Evolutionary conservation across 306 rosid genomes (phyloP).

Genomic region (Fragaria ananassa): DNA sequence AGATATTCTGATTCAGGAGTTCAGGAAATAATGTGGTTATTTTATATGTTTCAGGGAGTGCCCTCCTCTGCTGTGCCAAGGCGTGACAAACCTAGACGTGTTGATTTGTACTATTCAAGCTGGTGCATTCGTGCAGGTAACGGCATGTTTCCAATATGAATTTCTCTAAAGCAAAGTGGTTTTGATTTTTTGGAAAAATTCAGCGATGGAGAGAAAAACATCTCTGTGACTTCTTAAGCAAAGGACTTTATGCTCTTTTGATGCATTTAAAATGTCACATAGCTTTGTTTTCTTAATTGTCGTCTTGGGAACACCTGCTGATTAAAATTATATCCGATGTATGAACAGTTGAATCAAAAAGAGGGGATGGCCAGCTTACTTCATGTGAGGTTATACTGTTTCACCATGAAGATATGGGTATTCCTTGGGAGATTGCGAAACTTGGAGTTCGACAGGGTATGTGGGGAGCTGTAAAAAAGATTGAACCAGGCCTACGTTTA

Average conservation of each 20-base stretch:
- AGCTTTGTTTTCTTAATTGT: background rate
- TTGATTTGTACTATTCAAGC: conserved; percentile 58
- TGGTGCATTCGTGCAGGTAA: conserved; percentile 70
- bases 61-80: conserved; percentile 49
- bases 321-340: conserved; percentile 23
- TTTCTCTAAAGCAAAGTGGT: background rate
- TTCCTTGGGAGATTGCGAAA: conserved; percentile 96
- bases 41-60: conserved; percentile 38
- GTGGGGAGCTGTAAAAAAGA: conserved; percentile 98
- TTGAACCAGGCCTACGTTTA: conserved; percentile 70
- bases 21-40: conserved; percentile 23
- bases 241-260: conserved; percentile 6
- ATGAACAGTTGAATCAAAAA: conserved; percentile 70
- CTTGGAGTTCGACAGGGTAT: conserved; percentile 92
- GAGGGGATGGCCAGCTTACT: conserved; percentile 54
- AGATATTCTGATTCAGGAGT: background rate
- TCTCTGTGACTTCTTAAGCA: conserved; percentile 9
- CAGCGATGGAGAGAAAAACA: background rate
- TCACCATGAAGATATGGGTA: conserved; percentile 99
- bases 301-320: conserved; percentile 20
- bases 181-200: background rate
- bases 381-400: conserved; percentile 83
- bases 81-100: conserved; percentile 56
- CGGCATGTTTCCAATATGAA: background rate
- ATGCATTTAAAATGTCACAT: background rate